Percentiles rank a stretch among this genome's conserved stretches.
Conservation (phyloP, 1,139 yeast species). For the Debaryomyces udenii region DNA sequence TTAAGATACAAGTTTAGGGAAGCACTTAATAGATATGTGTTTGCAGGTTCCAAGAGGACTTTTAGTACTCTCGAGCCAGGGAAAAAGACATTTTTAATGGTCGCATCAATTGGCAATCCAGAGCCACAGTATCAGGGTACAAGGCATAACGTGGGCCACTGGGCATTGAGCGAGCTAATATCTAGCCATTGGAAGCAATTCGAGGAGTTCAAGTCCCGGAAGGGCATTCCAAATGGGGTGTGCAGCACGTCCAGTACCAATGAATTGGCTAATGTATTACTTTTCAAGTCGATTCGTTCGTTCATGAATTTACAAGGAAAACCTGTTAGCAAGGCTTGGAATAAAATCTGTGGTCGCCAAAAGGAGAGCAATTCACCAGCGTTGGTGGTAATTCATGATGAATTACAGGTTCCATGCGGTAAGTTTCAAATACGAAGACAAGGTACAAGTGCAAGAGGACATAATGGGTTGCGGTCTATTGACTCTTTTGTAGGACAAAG, state of each 20-base stretch:
- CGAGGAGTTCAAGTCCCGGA: conserved; percentile 22
- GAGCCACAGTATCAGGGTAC: conserved; percentile 62
- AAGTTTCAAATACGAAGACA: conserved; percentile 59
- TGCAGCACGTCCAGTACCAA: conserved; percentile 23
- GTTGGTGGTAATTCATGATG: conserved; percentile 74
- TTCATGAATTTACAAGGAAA: conserved; percentile 72
- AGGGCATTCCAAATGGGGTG: conserved; percentile 22
- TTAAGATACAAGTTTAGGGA: conserved; percentile 4
- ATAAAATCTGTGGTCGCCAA: conserved; percentile 27
- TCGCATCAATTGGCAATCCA: conserved; percentile 81
- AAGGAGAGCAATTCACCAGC: conserved; percentile 29
- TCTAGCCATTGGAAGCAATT: conserved; percentile 27
- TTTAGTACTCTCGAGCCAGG: conserved; percentile 11
- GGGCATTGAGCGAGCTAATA: conserved; percentile 42
- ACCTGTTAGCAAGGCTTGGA: conserved; percentile 52
- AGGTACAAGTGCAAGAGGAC: conserved; percentile 70
- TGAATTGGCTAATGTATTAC: conserved; percentile 26
- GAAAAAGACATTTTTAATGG: conserved; percentile 34
- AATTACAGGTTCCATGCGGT: conserved; percentile 67
- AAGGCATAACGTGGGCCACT: conserved; percentile 79
- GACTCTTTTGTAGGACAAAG: conserved; percentile 43
- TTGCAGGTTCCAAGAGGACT: conserved; percentile 2
- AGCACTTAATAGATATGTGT: conserved; percentile 1
- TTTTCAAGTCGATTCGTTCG: conserved; percentile 51
- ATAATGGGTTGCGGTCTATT: conserved; percentile 73